phyloP scores from a whole-genome alignment of 495 filamentous ascomycete genomes.

The Lichenothelia convexa region DNA sequence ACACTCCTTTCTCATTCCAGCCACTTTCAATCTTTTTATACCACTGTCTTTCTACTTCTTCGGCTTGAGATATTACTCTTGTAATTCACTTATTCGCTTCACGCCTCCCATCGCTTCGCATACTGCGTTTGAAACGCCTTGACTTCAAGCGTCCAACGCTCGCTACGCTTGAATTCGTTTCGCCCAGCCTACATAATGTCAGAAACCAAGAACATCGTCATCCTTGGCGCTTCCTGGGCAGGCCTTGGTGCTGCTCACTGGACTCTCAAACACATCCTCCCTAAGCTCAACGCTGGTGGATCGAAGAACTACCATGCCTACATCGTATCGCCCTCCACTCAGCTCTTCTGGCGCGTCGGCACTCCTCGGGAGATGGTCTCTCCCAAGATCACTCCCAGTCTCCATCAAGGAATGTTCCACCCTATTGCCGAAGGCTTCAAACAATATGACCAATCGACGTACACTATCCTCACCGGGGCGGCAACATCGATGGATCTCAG shows the following conservation, averaged over 20 bases:
- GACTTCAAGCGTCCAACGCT: too few relatives aligned
- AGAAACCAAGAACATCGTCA: slow-evolving; percentile 15
- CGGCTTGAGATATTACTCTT: too few relatives aligned
- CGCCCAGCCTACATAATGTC: too few relatives aligned
- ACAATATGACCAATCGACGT: slow-evolving; percentile 14
- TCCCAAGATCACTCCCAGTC: too few relatives aligned
- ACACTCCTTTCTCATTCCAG: too few relatives aligned
- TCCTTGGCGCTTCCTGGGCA: slow-evolving; percentile 18
- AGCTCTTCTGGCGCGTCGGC: slow-evolving; percentile 23
- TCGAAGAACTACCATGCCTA: slow-evolving; percentile 17
- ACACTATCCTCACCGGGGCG: slow-evolving; percentile 23
- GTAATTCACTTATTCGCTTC: too few relatives aligned
- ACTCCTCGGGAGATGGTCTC: slow-evolving; percentile 21
- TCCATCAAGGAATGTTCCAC: slow-evolving; percentile 18
- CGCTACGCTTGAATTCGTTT: too few relatives aligned
- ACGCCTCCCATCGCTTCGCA: too few relatives aligned
- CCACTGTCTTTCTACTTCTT: too few relatives aligned
- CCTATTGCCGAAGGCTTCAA: slow-evolving; percentile 18
- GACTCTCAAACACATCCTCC: slow-evolving; percentile 16
- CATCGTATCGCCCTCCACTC: slow-evolving; percentile 20
- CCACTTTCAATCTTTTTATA: too few relatives aligned
- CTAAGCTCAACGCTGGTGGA: slow-evolving; percentile 9
- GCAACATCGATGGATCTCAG: slow-evolving; percentile 19
- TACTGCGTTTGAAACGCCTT: too few relatives aligned
- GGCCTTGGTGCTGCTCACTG: slow-evolving; percentile 11